phyloP scores from a whole-genome alignment of 805 yeast genomes.

The Candida insectalens region DNA sequence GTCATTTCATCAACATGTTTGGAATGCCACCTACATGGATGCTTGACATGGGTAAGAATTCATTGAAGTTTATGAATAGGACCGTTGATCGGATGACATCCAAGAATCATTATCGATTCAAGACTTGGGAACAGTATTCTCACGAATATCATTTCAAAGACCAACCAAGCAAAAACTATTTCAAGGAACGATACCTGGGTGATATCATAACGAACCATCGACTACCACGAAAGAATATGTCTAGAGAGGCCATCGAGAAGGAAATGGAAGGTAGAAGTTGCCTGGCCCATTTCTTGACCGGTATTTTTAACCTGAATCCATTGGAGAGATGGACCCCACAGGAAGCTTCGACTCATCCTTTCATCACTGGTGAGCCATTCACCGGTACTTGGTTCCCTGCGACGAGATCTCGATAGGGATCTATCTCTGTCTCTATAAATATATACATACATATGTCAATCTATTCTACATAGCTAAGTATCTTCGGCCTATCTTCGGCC shows the following conservation, averaged over 20 bases:
- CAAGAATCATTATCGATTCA: constrained; percentile 29
- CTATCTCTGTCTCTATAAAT: constrained; percentile 1
- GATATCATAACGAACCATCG: constrained; percentile 76
- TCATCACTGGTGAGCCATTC: constrained; percentile 56
- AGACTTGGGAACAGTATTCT: constrained; percentile 36
- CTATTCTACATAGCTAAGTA: constrained; percentile 1
- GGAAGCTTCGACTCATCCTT: constrained; percentile 88
- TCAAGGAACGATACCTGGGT: constrained; percentile 49
- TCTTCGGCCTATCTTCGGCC: too few species aligned
- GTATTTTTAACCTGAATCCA: constrained; percentile 78
- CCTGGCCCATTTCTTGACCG: constrained; percentile 67
- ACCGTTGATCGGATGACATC: constrained; percentile 5
- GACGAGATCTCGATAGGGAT: constrained; percentile 2
- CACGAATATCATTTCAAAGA: constrained; percentile 49
- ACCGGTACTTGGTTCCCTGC: constrained; percentile 47
- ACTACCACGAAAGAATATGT: constrained; percentile 50
- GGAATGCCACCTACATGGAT: constrained; percentile 92
- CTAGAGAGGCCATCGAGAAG: constrained; percentile 43
- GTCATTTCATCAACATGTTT: constrained; percentile 71
- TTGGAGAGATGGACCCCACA: constrained; percentile 95
- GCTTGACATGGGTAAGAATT: constrained; percentile 90
- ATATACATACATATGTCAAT: too few species aligned
- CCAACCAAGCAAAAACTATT: constrained; percentile 78
- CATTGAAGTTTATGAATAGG: constrained; percentile 49
- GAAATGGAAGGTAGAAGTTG: constrained; percentile 67